phyloP scores from a whole-genome alignment of 345 rosid genomes.

The Eucalyptus microcorys region DNA sequence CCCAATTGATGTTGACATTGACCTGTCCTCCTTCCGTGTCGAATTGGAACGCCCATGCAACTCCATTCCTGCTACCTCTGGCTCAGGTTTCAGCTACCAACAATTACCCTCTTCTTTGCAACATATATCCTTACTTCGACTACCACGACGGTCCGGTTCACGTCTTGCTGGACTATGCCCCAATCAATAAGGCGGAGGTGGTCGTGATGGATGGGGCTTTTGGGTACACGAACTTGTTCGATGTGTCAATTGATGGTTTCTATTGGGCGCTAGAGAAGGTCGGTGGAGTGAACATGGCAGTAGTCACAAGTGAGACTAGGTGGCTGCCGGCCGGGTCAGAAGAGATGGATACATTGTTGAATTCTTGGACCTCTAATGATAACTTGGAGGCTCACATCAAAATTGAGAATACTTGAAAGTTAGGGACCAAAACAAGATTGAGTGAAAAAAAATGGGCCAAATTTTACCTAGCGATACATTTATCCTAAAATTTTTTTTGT shows the following conservation, averaged over 20 bases:
- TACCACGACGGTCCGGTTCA: background rate
- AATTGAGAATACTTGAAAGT: background rate
- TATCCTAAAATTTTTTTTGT: accelerated
- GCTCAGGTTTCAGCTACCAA: background rate
- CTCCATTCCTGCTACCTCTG: background rate
- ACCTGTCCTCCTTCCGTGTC: background rate
- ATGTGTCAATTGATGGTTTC: background rate
- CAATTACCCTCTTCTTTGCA: background rate
- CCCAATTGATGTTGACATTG: background rate
- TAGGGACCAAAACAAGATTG: background rate
- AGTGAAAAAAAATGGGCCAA: background rate
- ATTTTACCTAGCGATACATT: accelerated
- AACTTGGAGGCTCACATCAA: background rate
- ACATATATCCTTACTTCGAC: background rate
- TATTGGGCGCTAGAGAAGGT: background rate
- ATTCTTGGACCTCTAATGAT: background rate
- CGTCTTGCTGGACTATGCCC: background rate
- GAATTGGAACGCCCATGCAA: background rate
- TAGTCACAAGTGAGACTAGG: accelerated
- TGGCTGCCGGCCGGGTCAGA: accelerated
- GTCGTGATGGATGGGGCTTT: background rate
- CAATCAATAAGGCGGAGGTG: background rate
- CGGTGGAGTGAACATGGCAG: no score
- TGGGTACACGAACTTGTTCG: background rate
- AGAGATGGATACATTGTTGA: background rate